Conservation (phyloP, 1,284 basidiomycete species). For the Sanghuangporus weigelae region DNA sequence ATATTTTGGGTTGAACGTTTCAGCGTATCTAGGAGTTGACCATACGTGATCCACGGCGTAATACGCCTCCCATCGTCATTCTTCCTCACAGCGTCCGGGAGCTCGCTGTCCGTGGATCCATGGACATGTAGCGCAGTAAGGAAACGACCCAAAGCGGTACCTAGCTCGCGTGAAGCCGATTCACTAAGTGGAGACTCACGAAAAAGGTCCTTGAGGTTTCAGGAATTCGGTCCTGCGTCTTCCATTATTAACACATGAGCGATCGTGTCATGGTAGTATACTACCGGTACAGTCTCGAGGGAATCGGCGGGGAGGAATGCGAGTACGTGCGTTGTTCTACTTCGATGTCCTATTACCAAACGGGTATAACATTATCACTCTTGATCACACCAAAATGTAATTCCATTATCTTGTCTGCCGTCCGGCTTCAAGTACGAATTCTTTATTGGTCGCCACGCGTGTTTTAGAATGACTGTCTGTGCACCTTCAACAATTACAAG, state of each 20-base stretch:
- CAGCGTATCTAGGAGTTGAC: slow-evolving; percentile 41
- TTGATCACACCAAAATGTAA: neutral
- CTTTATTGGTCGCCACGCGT: slow-evolving; percentile 32
- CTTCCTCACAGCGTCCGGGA: slow-evolving; percentile 33
- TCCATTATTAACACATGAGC: slow-evolving; percentile 53
- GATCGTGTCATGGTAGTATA: slow-evolving; percentile 45
- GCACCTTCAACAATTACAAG: slow-evolving; percentile 28
- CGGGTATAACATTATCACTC: neutral
- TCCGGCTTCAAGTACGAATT: slow-evolving; percentile 36
- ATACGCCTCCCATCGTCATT: slow-evolving; percentile 39
- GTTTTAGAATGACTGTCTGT: slow-evolving; percentile 51
- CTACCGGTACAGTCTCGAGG: slow-evolving; percentile 40
- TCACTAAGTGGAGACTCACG: slow-evolving; percentile 29
- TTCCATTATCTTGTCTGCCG: slow-evolving; percentile 43
- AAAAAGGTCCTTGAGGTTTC: slow-evolving; percentile 46
- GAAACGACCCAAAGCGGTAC: slow-evolving; percentile 46
- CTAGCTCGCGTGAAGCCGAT: slow-evolving; percentile 38
- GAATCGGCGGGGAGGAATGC: slow-evolving; percentile 29
- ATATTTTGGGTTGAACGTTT: slow-evolving; percentile 29
- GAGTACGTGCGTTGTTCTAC: slow-evolving; percentile 41
- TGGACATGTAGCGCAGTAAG: slow-evolving; percentile 42
- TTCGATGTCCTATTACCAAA: slow-evolving; percentile 34
- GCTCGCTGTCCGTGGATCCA: slow-evolving; percentile 28
- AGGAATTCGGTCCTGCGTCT: slow-evolving; percentile 41
- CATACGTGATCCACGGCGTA: slow-evolving; percentile 42